phyloP scores from a whole-genome alignment of 208 protist genomes.

The Naegleria lovaniensis region DNA sequence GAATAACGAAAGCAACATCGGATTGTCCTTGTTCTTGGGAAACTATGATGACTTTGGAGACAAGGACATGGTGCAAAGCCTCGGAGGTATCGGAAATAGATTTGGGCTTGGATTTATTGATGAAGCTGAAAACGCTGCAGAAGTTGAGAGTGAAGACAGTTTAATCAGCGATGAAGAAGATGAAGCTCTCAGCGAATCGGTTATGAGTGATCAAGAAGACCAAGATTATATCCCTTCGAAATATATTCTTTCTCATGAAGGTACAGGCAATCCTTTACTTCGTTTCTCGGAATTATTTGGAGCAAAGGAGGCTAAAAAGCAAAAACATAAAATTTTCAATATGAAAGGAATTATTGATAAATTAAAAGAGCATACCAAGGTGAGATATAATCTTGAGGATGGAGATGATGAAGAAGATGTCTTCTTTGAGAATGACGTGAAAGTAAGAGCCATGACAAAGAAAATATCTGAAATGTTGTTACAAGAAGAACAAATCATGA shows the following conservation, averaged over 20 bases:
- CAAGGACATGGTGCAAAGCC: neutral
- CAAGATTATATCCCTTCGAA: neutral
- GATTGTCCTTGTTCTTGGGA: neutral
- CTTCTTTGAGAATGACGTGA: neutral
- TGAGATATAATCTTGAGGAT: neutral
- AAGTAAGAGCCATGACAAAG: neutral
- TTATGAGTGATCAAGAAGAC: neutral
- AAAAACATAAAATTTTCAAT: neutral
- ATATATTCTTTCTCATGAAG: neutral
- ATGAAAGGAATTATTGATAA: neutral
- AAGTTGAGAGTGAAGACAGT: neutral
- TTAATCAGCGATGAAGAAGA: neutral
- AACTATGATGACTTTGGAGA: neutral
- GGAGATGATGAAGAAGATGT: neutral
- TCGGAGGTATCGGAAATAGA: neutral
- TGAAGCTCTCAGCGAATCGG: neutral
- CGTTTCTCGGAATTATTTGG: neutral
- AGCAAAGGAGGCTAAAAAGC: neutral
- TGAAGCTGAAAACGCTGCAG: neutral
- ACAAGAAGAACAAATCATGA: neutral
- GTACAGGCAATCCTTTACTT: neutral
- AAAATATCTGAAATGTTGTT: neutral
- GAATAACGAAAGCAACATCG: neutral
- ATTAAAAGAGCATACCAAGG: neutral
- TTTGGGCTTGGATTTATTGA: neutral